Conservation (phyloP, 805 yeast genomes). For the Dipodascus albidus region DNA sequence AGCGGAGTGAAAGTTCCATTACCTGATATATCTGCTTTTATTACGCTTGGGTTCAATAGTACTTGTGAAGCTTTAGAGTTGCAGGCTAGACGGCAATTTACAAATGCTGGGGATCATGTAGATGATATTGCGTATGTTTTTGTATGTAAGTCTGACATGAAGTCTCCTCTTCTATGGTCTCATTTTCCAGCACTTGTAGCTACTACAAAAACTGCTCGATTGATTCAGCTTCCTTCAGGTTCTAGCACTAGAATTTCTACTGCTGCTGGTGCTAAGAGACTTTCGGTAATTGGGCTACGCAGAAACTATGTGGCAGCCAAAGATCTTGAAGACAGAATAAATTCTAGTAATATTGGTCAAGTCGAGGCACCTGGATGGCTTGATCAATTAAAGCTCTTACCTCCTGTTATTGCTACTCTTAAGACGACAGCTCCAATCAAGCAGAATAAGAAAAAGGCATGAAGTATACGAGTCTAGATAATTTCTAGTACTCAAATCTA, state of each 20-base stretch:
- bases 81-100: slow-evolving; percentile 1
- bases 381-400: background rate
- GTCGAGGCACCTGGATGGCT: slow-evolving; percentile 3
- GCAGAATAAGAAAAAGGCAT: background rate
- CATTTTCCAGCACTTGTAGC: slow-evolving; percentile 15
- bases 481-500: too few relatives aligned
- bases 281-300: background rate
- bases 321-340: background rate
- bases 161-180: slow-evolving; percentile 12
- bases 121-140: slow-evolving; percentile 12
- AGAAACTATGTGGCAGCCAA: slow-evolving; percentile 1
- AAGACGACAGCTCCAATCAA: background rate
- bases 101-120: background rate
- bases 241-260: background rate
- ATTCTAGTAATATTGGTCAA: slow-evolving; percentile 1
- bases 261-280: background rate
- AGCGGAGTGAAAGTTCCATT: slow-evolving; percentile 3
- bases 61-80: slow-evolving; percentile 13
- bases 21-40: slow-evolving; percentile 4
- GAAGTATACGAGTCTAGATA: too few relatives aligned
- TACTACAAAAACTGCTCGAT: slow-evolving; percentile 2
- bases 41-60: slow-evolving; percentile 15
- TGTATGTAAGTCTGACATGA: slow-evolving; percentile 13
- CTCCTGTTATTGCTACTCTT: slow-evolving; percentile 2
- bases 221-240: slow-evolving; percentile 4